A percentile compares a stretch with the other conserved stretches of the same genome.
These are phyloP conservation scores for Leersia perrieri DNA, from an alignment of 176 grass and related monocot genomes.

Conservation along the genomic window DNA sequence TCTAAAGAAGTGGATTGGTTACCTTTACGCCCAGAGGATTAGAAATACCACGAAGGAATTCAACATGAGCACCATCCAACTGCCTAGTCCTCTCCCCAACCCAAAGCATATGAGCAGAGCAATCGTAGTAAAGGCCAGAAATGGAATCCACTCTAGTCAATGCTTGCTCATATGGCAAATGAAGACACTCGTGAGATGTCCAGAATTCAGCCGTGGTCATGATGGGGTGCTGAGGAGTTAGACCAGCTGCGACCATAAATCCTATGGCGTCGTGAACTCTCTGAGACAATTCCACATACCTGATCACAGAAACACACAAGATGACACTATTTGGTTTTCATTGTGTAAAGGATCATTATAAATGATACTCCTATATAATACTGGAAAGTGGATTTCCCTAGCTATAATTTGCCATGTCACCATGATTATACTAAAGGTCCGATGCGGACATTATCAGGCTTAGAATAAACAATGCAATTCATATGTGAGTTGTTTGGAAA, in stretches of 20 bases:
- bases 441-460: neutral
- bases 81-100: conserved; percentile 61
- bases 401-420: neutral
- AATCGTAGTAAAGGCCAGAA: conserved; percentile 42
- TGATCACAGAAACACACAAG: neutral
- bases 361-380: neutral
- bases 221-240: conserved; percentile 44
- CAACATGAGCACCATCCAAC: conserved; percentile 59
- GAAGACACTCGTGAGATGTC: conserved; percentile 71
- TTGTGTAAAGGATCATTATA: neutral
- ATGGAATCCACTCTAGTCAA: conserved; percentile 50
- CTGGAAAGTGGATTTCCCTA: neutral
- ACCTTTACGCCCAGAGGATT: conserved; percentile 67
- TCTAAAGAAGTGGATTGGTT: neutral
- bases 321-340: neutral
- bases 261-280: conserved; percentile 50
- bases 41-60: conserved; percentile 59
- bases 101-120: conserved; percentile 65
- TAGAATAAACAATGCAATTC: neutral
- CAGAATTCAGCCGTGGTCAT: conserved; percentile 57
- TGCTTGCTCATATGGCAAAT: conserved; percentile 60
- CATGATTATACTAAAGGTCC: neutral
- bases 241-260: conserved; percentile 43
- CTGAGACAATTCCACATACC: conserved; percentile 44
- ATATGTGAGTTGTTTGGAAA: neutral